Conservation (phyloP, 805 yeast species). For the Lipomyces yamadae region DNA sequence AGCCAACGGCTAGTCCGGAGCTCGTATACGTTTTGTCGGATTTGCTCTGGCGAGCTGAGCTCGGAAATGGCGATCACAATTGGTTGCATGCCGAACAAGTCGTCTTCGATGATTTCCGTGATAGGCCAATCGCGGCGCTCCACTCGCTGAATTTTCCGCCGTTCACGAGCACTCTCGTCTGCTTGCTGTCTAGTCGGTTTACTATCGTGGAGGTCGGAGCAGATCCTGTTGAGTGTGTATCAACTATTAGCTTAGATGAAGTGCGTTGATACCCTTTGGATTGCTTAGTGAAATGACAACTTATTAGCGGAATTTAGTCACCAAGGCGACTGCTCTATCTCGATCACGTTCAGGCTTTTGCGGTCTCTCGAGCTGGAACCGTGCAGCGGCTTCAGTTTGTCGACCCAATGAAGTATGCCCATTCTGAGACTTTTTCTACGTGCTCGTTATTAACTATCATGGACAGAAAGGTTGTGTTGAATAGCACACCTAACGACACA, state of each 20-base stretch:
- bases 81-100: slow-evolving; percentile 20
- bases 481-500: slow-evolving; percentile 9
- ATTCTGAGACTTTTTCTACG: not conserved
- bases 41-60: slow-evolving; percentile 16
- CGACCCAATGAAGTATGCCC: slow-evolving; percentile 15
- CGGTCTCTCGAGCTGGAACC: slow-evolving; percentile 7
- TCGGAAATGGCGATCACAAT: not conserved
- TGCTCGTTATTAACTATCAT: not conserved
- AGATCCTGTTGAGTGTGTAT: slow-evolving; percentile 20
- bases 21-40: slow-evolving; percentile 26
- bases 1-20: slow-evolving; percentile 3
- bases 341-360: slow-evolving; percentile 20
- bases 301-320: slow-evolving; percentile 9
- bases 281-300: not conserved
- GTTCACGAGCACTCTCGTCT: not conserved
- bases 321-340: slow-evolving; percentile 20
- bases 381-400: slow-evolving; percentile 15
- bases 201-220: slow-evolving; percentile 17
- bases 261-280: not conserved
- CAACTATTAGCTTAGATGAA: not conserved
- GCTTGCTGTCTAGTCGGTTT: slow-evolving; percentile 14
- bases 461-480: slow-evolving; percentile 10
- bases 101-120: slow-evolving; percentile 17
- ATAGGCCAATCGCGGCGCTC: not conserved
- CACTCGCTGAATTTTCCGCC: not conserved